Conservation (phyloP, 768 basidiomycete genomes). For the Suillus fuscotomentosus region DNA sequence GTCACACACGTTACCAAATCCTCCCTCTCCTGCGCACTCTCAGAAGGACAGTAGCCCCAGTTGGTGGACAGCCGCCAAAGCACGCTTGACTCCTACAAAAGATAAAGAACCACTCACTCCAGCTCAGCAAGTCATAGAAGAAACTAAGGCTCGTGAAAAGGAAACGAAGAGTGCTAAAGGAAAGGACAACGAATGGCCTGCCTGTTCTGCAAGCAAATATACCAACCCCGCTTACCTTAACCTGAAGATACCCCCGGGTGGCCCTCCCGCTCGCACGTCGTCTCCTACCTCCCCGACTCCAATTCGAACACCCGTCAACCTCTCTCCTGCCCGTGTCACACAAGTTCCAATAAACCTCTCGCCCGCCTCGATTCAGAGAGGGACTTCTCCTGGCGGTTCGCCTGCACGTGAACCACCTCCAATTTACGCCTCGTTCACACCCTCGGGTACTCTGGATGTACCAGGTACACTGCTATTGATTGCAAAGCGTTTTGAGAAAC, state of each 20-base stretch:
- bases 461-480: constrained; percentile 72
- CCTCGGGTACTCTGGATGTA: constrained; percentile 71
- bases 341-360: constrained; percentile 45
- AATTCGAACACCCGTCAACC: constrained; percentile 22
- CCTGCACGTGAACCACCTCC: constrained; percentile 55
- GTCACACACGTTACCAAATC: constrained; percentile 51
- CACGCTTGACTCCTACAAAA: constrained; percentile 75
- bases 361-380: constrained; percentile 60
- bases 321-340: constrained; percentile 42
- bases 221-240: constrained; percentile 58
- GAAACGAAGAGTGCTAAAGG: constrained; percentile 41
- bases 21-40: constrained; percentile 63
- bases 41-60: constrained; percentile 54
- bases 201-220: constrained; percentile 49
- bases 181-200: constrained; percentile 58
- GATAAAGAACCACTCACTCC: constrained; percentile 74
- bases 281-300: constrained; percentile 69
- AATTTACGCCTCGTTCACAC: constrained; percentile 72
- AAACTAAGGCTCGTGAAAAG: constrained; percentile 67
- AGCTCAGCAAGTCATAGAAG: constrained; percentile 78
- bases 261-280: constrained; percentile 46
- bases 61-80: constrained; percentile 80
- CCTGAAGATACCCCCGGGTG: constrained; percentile 49
- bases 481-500: constrained; percentile 78
- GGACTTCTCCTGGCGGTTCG: constrained; percentile 36